Evolutionary conservation across 192 early-diverging fungal genomes (phyloP), one percentile per base, ranked within the genome.

Genomic region (Anaeromyces robustus): DNA sequence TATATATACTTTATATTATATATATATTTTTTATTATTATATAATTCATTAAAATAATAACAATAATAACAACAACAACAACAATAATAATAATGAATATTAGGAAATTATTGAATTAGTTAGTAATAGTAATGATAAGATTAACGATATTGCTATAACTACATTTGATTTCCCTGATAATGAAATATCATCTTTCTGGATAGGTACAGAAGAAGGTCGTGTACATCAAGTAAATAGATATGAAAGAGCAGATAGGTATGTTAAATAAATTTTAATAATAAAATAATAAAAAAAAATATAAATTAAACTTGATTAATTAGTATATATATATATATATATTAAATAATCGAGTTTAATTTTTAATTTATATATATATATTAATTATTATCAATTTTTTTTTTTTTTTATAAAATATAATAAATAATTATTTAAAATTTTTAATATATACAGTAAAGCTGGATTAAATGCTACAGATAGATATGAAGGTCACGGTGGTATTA

Each of bases 171-270:
- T 98, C 88, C 96, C 95, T 37, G 91, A 93, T 83, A 93, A 93
- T 82, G 98, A 99, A 85, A 96, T 95, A 13, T 89, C 95, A 11
- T 91, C 93, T 2, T 98, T 97, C 84, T 94, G 94, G 90, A 94
- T 96, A 18, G 98, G 98, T 30, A 98, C 96, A 0, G 98, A 98
- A 83, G 96, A 98, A 83, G 97, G 98, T 78, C 89, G 85, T 80
- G 90, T 95, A 0, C 96, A 97, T 84, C 96, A 97, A 84, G 98
- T 92, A 17, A 98, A 97, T 86, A 90, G 97, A 80, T 96, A 94
- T 86, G 97, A 95, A 78, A 90, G 96, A 30, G 96, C 98, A 78
- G 96, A 95, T 86, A 94, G 93, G 93, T 94, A 84, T 29, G 28
- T 80, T 32, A 30, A 80, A 13, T 29, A 18, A 13, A 83, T 39